A percentile compares a stretch with the other conserved stretches of the same genome.
Conservation (phyloP, 176 grass and related monocot genomes). For the Cenchrus fungigraminus region DNA sequence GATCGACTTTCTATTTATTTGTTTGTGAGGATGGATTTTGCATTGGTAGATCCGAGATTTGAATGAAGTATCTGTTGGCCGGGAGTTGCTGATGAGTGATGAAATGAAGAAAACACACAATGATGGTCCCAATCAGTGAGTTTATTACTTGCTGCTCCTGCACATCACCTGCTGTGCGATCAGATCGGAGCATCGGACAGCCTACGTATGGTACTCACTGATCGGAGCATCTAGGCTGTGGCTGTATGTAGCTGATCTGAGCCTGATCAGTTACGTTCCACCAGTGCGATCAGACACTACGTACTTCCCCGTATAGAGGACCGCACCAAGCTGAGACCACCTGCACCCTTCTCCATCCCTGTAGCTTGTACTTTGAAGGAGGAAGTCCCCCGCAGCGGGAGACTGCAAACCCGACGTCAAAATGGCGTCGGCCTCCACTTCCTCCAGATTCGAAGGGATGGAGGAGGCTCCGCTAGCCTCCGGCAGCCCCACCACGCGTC, state of each 20-base stretch:
- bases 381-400: too few species aligned
- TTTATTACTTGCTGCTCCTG: background rate
- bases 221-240: background rate
- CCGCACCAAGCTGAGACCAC: background rate
- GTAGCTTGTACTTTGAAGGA: too few species aligned
- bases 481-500: too few species aligned
- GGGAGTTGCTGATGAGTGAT: background rate
- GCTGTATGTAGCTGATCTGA: background rate
- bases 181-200: background rate
- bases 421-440: too few species aligned
- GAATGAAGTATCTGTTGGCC: background rate
- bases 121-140: slow-evolving; percentile 25
- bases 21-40: background rate
- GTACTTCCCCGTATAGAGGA: background rate
- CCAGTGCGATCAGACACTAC: slow-evolving; percentile 19
- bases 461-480: too few species aligned
- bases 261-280: background rate
- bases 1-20: background rate
- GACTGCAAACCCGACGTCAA: too few species aligned
- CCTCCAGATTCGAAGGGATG: too few species aligned
- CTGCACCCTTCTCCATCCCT: too few species aligned
- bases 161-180: background rate
- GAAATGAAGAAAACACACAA: background rate
- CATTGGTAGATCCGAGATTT: background rate
- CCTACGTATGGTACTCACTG: background rate